These are phyloP conservation scores for Rostrohypoxylon terebratum DNA, from an alignment of 495 filamentous ascomycete species.

Conservation along the genomic window DNA sequence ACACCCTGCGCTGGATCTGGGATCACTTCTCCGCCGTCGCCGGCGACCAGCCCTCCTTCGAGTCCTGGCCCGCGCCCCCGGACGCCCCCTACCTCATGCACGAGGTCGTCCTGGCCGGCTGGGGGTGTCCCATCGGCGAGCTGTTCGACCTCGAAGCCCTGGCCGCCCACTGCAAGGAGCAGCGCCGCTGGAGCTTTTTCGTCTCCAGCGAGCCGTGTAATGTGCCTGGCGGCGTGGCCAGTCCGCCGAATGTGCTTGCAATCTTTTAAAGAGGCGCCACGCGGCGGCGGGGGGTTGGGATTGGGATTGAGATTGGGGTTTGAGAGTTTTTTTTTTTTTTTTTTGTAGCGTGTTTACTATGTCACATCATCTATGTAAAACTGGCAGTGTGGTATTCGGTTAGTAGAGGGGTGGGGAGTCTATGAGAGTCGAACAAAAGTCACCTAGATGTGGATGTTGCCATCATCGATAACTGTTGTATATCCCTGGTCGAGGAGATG, in stretches of 20 bases:
- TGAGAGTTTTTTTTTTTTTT: too few species aligned
- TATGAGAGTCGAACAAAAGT: too few species aligned
- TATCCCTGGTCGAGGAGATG: not conserved
- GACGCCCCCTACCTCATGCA: constrained; percentile 50
- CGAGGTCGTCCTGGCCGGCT: constrained; percentile 60
- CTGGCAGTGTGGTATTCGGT: too few species aligned
- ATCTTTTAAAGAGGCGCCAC: constrained; percentile 47
- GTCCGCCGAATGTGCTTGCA: constrained; percentile 60
- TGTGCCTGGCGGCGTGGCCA: constrained; percentile 62
- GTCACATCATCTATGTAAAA: too few species aligned
- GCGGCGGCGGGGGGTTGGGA: too few species aligned
- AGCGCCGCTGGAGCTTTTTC: constrained; percentile 60
- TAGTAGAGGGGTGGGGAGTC: too few species aligned
- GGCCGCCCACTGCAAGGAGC: constrained; percentile 48
- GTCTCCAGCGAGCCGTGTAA: constrained; percentile 61
- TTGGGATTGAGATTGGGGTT: too few species aligned
- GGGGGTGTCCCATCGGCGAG: constrained; percentile 64
- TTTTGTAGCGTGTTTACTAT: too few species aligned
- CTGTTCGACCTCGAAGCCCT: constrained; percentile 62
- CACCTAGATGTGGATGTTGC: too few species aligned
- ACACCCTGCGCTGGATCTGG: constrained; percentile 58
- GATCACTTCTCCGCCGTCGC: constrained; percentile 62
- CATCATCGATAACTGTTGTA: too few species aligned
- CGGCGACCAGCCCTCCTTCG: constrained; percentile 65
- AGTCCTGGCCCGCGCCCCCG: constrained; percentile 53